phyloP scores from a whole-genome alignment of 2,329 filamentous ascomycete genomes.

The Arthrobotrys entomopaga region DNA sequence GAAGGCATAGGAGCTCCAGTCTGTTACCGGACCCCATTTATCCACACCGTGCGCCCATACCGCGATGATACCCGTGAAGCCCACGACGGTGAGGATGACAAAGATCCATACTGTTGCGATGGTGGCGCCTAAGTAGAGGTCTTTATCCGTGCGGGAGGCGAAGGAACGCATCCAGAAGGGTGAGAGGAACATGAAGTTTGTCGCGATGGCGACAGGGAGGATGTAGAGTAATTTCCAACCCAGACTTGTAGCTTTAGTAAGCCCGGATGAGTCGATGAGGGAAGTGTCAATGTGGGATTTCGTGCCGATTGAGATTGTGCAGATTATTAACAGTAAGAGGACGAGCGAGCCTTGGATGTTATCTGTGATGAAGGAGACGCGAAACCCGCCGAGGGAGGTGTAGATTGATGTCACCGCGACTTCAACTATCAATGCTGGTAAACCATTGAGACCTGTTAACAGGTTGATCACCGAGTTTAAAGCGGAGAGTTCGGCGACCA shows the following conservation, averaged over 20 bases:
- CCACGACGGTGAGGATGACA: constrained; percentile 77
- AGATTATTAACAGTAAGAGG: constrained; percentile 77
- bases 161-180: constrained; percentile 84
- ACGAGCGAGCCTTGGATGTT: constrained; percentile 84
- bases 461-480: constrained; percentile 80
- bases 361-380: constrained; percentile 84
- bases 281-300: constrained; percentile 77
- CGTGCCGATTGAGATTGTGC: constrained; percentile 79
- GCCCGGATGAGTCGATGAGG: constrained; percentile 74
- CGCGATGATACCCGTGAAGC: constrained; percentile 77
- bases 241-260: constrained; percentile 75
- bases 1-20: constrained; percentile 75
- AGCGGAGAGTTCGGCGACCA: constrained; percentile 84
- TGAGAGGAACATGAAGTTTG: constrained; percentile 87
- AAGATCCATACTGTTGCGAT: constrained; percentile 74
- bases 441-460: constrained; percentile 77
- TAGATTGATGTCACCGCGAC: constrained; percentile 83
- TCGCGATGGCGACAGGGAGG: constrained; percentile 80
- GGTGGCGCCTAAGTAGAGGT: constrained; percentile 78
- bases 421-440: constrained; percentile 81
- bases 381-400: constrained; percentile 83
- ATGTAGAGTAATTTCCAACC: constrained; percentile 90
- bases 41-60: constrained; percentile 75
- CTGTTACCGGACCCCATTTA: constrained; percentile 67
- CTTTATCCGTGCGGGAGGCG: constrained; percentile 79